Conservation (phyloP, 257 asterid species). For the Nicotiana obtusifolia region DNA sequence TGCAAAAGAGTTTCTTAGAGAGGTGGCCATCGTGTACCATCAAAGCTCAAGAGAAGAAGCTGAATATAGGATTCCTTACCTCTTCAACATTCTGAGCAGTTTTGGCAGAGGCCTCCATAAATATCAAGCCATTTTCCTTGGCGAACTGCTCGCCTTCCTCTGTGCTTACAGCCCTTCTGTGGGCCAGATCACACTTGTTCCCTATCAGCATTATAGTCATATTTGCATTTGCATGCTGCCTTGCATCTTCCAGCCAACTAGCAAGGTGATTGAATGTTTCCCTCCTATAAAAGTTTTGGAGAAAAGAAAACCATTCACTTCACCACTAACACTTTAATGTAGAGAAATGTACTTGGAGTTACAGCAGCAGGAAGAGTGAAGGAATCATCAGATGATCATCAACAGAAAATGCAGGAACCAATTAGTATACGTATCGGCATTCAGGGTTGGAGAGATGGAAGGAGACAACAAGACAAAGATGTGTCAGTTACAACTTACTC, state of each 20-base stretch:
- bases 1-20: neutral
- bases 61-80: neutral
- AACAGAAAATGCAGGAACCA: no score
- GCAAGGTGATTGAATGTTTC: slow-evolving; percentile 30
- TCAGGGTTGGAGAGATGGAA: no score
- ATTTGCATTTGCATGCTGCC: slow-evolving; percentile 66
- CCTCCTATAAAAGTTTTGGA: slow-evolving; percentile 11
- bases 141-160: slow-evolving; percentile 90
- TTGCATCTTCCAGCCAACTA: slow-evolving; percentile 51
- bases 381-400: no score
- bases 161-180: slow-evolving; percentile 76
- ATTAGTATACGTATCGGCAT: no score
- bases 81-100: slow-evolving; percentile 29
- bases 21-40: neutral
- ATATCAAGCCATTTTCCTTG: slow-evolving; percentile 56
- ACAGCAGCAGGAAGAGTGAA: no score
- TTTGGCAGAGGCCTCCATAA: slow-evolving; percentile 31
- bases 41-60: neutral
- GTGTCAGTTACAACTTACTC: no score
- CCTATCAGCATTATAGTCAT: slow-evolving; percentile 79
- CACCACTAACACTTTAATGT: neutral
- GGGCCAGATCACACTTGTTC: slow-evolving; percentile 70
- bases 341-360: neutral
- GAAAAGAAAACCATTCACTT: neutral
- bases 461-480: no score